Base-by-base conservation (phyloP, 192 early-diverging fungal genomes). In the Backusella parvicylindrica region DNA sequence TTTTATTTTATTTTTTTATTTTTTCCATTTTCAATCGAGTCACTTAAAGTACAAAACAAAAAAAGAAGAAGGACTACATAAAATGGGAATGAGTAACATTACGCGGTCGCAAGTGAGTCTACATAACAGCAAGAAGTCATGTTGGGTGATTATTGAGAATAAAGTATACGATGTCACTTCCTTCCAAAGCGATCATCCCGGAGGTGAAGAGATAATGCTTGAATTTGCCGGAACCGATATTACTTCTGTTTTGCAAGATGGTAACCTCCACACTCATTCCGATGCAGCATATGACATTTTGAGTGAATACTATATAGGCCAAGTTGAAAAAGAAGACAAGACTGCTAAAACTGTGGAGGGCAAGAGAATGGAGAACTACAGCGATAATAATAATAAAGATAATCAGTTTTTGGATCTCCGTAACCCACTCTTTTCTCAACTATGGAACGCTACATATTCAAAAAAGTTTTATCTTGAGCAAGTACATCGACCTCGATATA, bases 181-280 rank as follows among this genome's bases (percentile, higher is more conserved):
- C 49, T 99, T 99, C 80, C 87, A 91, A 73, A 81, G 80, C 8
- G 95, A 97, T 80, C 96, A 99, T 75, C 97, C 97, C 0, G 97
- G 97, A 32, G 97, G 97, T 9, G 90, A 91, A 31, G 96, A 98
- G 26, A 83, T 92, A 41, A 82, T 99, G 28, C 81, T 95, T 75
- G 89, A 96, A 83, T 92, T 92, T 83, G 96, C 89, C 43, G 97
- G 97, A 33, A 81, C 88, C 33, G 93, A 97, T 79, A 87, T 95
- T 23, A 89, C 91, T 0, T 79, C 80, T 36, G 88, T 90, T 33
- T 91, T 97, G 91, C 79, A 86, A 43, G 95, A 97, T 83, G 72
- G 81, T 30, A 75, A 81, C 72, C 80, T 84, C 66, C 96, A 99
- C 76, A 60, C 68, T 6, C 97, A 99, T 80, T 92, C 93, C 0